Evolutionary conservation across 75 land plant species (phyloP), one percentile per base, ranked within the genome.

Genomic region (Isoetes taiwanensis): DNA sequence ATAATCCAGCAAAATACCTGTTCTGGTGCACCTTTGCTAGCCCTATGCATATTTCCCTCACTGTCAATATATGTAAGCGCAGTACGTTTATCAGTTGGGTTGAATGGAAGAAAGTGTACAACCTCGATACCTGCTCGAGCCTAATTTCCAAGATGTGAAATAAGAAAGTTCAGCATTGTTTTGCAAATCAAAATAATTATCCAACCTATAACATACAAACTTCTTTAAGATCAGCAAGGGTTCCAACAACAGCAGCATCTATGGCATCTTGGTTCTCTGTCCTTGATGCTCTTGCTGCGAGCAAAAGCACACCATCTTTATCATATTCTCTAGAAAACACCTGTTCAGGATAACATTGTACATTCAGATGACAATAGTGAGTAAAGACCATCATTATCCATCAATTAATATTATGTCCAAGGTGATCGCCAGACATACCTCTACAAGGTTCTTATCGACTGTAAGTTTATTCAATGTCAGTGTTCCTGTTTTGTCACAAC

Each of bases 401-500:
- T n/a, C n/a, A n/a, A n/a, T n/a, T n/a, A n/a, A 5, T 6, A n/a
- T 19, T 5, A 19, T 23, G 23, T 19, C 25, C 21, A 19, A 46
- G 16, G 50, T 46, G 50, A 46, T 19, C 25, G 50, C 50, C 4
- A n/a, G 25, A 46, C 5, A 46, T 46, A n/a, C 56, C 30, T 71
- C 73, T 32, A 71, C 60, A 30, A 71, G 46, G 34, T 52, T 52
- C 32, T 52, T 65, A 30, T 71, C 73, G 10, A 71, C 73, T n/a
- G 73, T 71, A 2, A 71, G 63, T 27, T 56, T 28, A 52, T 71
- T 71, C 52, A 71, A 46, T 12, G 73, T 71, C 26, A 71, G 43
- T 30, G 73, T 71, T 10, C 73, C 73, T 38, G 73, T 71, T 33
- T 71, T 71, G 41, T 71, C 73, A n/a, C 63, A 64, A 35, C 73